phyloP scores from a whole-genome alignment of 495 filamentous ascomycete species.

The Aspergillus sparsus region DNA sequence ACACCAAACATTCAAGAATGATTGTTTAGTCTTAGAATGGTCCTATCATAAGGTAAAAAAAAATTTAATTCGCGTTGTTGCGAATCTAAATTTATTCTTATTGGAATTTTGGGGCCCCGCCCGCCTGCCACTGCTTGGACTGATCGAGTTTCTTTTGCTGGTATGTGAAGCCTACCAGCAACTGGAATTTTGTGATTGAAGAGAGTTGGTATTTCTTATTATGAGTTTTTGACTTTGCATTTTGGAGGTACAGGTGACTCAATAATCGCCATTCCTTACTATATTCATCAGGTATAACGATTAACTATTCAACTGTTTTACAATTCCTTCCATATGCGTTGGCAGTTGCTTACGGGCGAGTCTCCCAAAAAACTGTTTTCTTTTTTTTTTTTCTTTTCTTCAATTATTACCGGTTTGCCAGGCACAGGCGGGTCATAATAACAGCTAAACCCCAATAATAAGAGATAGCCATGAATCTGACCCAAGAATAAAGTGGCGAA shows the following conservation, averaged over 20 bases:
- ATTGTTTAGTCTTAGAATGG: not conserved
- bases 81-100: conserved; percentile 25
- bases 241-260: too few species aligned
- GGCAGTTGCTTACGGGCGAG: too few species aligned
- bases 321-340: too few species aligned
- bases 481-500: conserved; percentile 27
- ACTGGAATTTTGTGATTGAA: conserved; percentile 6
- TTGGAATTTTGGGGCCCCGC: conserved; percentile 22
- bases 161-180: conserved; percentile 14
- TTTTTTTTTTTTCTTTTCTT: not conserved
- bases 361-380: not conserved
- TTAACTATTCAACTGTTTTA: too few species aligned
- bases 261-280: too few species aligned
- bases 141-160: conserved; percentile 11
- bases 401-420: conserved; percentile 14
- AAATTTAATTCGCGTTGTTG: conserved; percentile 17
- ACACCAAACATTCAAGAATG: conserved; percentile 5
- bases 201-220: too few species aligned
- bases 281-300: too few species aligned
- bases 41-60: conserved; percentile 1
- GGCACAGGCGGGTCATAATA: conserved; percentile 20
- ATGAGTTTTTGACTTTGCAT: too few species aligned
- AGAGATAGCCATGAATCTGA: conserved; percentile 1
- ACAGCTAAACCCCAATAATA: conserved; percentile 9
- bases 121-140: conserved; percentile 5